phyloP scores from a whole-genome alignment of 108 stramenopile species.

The Asterionellopsis glacialis region DNA sequence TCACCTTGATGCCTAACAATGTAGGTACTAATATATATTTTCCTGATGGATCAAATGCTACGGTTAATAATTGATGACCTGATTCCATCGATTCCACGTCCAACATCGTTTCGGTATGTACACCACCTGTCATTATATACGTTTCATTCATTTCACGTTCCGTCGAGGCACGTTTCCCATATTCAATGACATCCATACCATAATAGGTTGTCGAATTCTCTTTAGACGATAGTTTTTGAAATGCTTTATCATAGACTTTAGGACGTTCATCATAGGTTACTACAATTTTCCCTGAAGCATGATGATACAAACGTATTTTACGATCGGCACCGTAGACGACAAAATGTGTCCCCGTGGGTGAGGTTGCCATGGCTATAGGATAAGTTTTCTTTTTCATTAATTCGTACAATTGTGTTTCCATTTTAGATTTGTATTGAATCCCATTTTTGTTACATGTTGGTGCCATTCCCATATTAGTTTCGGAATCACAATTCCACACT shows the following conservation, averaged over 20 bases:
- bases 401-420: constrained; percentile 90
- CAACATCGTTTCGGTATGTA: constrained; percentile 13
- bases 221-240: constrained; percentile 1
- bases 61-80: constrained; percentile 23
- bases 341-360: constrained; percentile 50
- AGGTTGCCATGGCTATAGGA: constrained; percentile 41
- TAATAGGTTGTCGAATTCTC: constrained; percentile 12
- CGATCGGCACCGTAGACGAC: constrained; percentile 78
- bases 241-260: constrained; percentile 57
- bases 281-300: constrained; percentile 69
- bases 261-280: constrained; percentile 88
- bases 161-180: constrained; percentile 79
- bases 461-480: constrained; percentile 1
- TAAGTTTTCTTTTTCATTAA: constrained; percentile 85
- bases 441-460: constrained; percentile 18
- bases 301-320: constrained; percentile 82
- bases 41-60: constrained; percentile 85
- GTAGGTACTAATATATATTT: constrained; percentile 82
- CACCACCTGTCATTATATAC: constrained; percentile 15
- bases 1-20: constrained; percentile 91
- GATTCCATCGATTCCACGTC: constrained; percentile 4
- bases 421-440: constrained; percentile 60
- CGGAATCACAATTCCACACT: constrained; percentile 73
- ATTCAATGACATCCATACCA: constrained; percentile 86
- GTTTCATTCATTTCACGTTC: constrained; percentile 87